Evolutionary conservation across 1,284 basidiomycete genomes (phyloP).

Genomic region (Rhodotorula sp.): DNA sequence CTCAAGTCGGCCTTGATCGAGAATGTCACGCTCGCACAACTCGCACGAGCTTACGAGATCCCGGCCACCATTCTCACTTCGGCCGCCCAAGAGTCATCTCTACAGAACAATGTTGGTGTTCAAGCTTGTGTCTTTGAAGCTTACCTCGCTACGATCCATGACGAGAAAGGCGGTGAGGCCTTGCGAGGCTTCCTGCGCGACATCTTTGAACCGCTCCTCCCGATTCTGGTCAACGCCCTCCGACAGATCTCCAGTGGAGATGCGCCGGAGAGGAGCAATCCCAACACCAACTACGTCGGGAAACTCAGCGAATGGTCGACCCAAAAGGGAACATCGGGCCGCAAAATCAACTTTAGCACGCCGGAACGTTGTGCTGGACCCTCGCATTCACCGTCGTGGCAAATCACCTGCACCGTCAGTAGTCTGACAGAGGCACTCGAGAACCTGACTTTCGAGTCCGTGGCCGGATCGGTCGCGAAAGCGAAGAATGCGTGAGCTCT

Average conservation of each 20-base stretch:
- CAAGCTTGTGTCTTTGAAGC: conserved; percentile 29
- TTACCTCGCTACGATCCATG: conserved; percentile 12
- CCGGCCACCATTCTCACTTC: conserved; percentile 7
- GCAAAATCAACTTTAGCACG: not conserved
- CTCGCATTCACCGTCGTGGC: not conserved
- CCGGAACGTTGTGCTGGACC: not conserved
- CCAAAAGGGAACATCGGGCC: not conserved
- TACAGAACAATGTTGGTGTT: conserved; percentile 7
- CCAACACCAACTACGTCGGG: not conserved
- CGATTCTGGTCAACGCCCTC: conserved; percentile 1
- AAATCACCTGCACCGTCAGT: not conserved
- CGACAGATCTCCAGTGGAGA: conserved; percentile 1
- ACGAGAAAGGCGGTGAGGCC: conserved; percentile 7
- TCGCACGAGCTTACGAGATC: conserved; percentile 4
- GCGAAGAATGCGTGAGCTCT: too few species aligned
- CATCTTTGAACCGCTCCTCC: conserved; percentile 12
- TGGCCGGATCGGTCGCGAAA: not conserved
- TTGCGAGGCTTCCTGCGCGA: conserved; percentile 13
- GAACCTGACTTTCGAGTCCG: not conserved
- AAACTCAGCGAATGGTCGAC: not conserved
- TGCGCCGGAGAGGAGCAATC: not conserved
- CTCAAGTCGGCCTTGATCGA: not conserved
- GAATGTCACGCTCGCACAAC: conserved; percentile 19
- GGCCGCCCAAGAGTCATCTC: not conserved
- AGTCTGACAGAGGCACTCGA: too few species aligned